A percentile compares a stretch with the other conserved stretches of the same genome.
These are phyloP conservation scores for Tulasnella sp. DNA, from an alignment of 768 basidiomycete genomes.

Conservation along the genomic window DNA sequence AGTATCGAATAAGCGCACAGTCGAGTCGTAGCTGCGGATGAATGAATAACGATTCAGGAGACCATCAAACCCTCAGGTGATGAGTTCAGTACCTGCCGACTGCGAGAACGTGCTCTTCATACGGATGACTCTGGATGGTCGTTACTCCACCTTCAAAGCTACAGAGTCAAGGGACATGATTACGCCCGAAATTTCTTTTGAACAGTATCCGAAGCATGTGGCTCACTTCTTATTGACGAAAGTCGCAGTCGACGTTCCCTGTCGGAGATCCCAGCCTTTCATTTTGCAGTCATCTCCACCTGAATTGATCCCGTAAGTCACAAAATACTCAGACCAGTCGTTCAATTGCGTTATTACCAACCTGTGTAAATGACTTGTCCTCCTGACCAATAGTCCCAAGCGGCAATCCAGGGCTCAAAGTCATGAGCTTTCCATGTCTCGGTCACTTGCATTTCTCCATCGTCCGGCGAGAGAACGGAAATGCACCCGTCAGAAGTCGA, in stretches of 20 bases:
- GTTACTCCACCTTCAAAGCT: conserved; percentile 94
- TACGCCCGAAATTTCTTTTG: background rate
- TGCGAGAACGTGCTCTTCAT: conserved; percentile 68
- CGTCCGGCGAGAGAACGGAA: conserved; percentile 40
- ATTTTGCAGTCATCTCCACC: conserved; percentile 88
- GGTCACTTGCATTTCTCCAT: conserved; percentile 35
- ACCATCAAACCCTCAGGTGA: background rate
- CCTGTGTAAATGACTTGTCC: conserved; percentile 71
- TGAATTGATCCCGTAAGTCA: conserved; percentile 23
- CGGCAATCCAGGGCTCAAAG: conserved; percentile 86
- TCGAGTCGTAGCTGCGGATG: conserved; percentile 74
- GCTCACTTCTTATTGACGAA: conserved; percentile 63
- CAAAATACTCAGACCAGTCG: background rate
- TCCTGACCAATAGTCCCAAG: conserved; percentile 80
- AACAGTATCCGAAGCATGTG: background rate
- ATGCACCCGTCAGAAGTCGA: conserved; percentile 76
- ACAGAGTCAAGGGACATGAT: background rate
- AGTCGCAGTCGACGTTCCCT: conserved; percentile 44
- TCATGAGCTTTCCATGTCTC: conserved; percentile 81
- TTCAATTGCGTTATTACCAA: conserved; percentile 23
- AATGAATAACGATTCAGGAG: background rate
- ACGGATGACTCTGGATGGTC: conserved; percentile 72
- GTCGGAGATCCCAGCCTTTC: conserved; percentile 83
- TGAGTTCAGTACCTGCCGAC: conserved; percentile 77
- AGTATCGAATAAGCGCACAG: conserved; percentile 69